Evolutionary conservation across 78 protist genomes (phyloP).

Genomic region (Guillardia theta): DNA sequence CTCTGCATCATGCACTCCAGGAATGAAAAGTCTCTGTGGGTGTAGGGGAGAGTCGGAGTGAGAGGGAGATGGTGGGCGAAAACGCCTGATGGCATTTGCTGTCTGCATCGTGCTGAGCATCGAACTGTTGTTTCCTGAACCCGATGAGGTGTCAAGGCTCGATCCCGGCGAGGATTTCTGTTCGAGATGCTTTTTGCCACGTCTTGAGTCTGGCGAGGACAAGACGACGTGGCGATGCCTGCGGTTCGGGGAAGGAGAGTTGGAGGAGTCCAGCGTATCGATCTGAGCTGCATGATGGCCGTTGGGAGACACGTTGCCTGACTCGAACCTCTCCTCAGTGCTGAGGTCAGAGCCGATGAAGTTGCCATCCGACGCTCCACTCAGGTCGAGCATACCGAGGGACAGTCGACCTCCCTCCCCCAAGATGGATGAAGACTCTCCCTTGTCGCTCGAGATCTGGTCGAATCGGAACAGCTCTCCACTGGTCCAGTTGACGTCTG

Average conservation of each 20-base stretch:
- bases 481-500: background rate
- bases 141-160: background rate
- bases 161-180: background rate
- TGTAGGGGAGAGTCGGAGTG: background rate
- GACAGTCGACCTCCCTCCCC: background rate
- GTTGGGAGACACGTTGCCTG: background rate
- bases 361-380: background rate
- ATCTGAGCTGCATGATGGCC: background rate
- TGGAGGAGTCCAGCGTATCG: background rate
- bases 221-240: background rate
- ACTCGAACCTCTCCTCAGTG: background rate
- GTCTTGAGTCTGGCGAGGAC: no score
- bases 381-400: background rate
- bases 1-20: background rate
- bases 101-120: background rate
- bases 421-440: background rate
- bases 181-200: no score
- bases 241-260: background rate
- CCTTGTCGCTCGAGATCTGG: background rate
- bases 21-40: background rate
- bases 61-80: background rate
- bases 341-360: background rate
- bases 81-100: no score
- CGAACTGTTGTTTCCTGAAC: background rate
- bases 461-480: background rate